These are phyloP conservation scores for Naumovozyma baii DNA, from an alignment of 805 yeast species.

Conservation along the genomic window DNA sequence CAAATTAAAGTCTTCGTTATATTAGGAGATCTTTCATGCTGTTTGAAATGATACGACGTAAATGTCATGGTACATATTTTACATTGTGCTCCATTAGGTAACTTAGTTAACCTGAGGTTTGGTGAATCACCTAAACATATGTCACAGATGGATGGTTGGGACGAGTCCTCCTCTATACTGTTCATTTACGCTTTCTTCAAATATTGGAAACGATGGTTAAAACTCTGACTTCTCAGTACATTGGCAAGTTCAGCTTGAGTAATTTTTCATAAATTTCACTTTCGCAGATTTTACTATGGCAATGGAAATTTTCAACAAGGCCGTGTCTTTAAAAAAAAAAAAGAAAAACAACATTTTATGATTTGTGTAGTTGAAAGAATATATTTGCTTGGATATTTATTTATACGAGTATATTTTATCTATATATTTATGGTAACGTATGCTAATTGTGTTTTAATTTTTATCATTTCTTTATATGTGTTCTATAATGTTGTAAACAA, in stretches of 20 bases:
- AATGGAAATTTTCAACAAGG: no score
- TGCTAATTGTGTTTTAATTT: no score
- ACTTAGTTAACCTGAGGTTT: slow-evolving; percentile 52
- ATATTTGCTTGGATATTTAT: background rate
- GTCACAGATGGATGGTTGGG: slow-evolving; percentile 42
- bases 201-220: background rate
- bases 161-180: background rate
- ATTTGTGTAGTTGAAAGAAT: background rate
- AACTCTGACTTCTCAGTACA: no score
- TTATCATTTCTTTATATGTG: slow-evolving; percentile 46
- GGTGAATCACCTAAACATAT: slow-evolving; percentile 49
- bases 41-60: slow-evolving; percentile 54
- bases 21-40: slow-evolving; percentile 31
- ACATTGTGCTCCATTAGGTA: slow-evolving; percentile 69
- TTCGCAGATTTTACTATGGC: no score
- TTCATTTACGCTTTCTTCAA: background rate
- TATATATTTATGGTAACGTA: background rate
- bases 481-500: slow-evolving; percentile 85
- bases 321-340: no score
- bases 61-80: slow-evolving; percentile 78
- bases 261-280: no score
- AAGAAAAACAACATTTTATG: background rate
- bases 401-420: background rate
- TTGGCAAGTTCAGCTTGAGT: no score
- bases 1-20: slow-evolving; percentile 64